Conservation (phyloP, 140 eudicot species). For the Cichorium intybus region DNA sequence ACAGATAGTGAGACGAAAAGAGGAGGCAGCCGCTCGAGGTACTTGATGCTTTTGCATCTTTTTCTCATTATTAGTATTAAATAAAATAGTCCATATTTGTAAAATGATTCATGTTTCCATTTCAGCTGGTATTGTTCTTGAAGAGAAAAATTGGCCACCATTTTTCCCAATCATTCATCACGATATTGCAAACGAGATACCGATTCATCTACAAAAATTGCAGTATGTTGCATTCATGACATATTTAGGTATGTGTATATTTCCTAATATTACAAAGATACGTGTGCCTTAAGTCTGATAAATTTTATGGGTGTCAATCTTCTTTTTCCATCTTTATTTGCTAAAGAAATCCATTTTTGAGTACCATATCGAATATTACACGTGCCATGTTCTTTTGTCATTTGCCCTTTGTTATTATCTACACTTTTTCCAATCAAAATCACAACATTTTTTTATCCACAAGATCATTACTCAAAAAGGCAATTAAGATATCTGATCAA, state of each 20-base stretch:
- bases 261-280: too few relatives aligned
- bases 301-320: not conserved
- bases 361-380: not conserved
- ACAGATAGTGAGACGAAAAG: conserved; percentile 80
- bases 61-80: not conserved
- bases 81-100: not conserved
- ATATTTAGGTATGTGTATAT: conserved; percentile 56
- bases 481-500: not conserved
- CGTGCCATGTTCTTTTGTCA: not conserved
- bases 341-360: not conserved
- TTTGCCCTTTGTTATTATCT: not conserved
- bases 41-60: conserved; percentile 8
- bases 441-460: not conserved
- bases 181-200: conserved; percentile 92
- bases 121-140: conserved; percentile 98
- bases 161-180: conserved; percentile 97
- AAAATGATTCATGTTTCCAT: conserved; percentile 10
- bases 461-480: not conserved
- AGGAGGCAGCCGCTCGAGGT: conserved; percentile 97
- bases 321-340: not conserved
- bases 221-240: conserved; percentile 93
- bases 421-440: not conserved
- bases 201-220: conserved; percentile 86
- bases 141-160: conserved; percentile 99
- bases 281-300: too few relatives aligned